Evolutionary conservation across 495 filamentous ascomycete species (phyloP), one percentile per base, ranked within the genome.

Genomic region (Platismatia glauca): DNA sequence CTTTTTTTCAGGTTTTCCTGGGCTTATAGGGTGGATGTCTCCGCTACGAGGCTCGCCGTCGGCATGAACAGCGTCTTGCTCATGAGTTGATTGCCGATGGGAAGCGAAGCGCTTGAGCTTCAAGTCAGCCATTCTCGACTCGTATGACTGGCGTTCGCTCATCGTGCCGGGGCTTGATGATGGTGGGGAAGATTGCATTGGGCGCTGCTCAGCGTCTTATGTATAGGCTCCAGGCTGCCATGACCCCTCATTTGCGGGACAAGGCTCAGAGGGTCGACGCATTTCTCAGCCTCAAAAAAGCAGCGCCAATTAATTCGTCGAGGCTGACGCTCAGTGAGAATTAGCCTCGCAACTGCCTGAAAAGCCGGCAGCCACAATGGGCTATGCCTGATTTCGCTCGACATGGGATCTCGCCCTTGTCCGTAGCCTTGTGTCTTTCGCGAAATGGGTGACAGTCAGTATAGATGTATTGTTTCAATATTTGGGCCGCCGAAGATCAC

Each of bases 211-310:
- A 33, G 27, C 16, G 18, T 33, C 20, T 53, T 53, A 53, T 33
- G 29, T 53, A 20, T 15, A 33, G 50, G 50, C 50, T 53, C 29
- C 50, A 53, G 50, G 50, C 50, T 53, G 50, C 50, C 29, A 53
- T 33, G 50, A 53, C 50, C 50, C 50, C 50, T 53, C 50, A 33
- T 5, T 33, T 0, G 50, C 16, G 29, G 24, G 27, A 20, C 29
- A 9, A 16, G 31, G 48, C 27, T 31, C 7, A 53, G 29, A 53
- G 50, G 50, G 16, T 31, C 27, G 9, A 0, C 33, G 50, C 50
- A 31, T 7, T 1, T 53, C 50, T 53, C 50, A 53, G 27, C 50
- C 29, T 53, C 50, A 33, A n/a, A 20, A 16, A 20, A 11, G 27
- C 50, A 33, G 27, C 33, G 50, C 50, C 50, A 33, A 33, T 53